phyloP scores from a whole-genome alignment of 2,329 filamentous ascomycete species.

The Stachybotrys chlorohalonatus region DNA sequence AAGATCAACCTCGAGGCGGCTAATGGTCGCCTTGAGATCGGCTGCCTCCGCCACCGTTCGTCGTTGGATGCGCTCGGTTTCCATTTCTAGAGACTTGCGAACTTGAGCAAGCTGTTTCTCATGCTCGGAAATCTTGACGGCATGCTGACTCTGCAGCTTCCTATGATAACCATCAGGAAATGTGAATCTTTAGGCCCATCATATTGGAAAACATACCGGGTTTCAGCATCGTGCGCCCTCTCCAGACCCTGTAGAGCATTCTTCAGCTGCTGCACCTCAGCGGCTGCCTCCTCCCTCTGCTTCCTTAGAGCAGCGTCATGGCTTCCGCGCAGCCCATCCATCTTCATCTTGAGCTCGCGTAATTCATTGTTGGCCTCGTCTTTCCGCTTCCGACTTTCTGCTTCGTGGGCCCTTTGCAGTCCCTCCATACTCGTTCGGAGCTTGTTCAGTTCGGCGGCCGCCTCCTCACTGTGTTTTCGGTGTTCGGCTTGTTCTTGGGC shows the following conservation, averaged over 20 bases:
- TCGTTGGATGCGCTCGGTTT: conserved; percentile 37
- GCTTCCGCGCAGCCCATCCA: conserved; percentile 12
- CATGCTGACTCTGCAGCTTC: conserved; percentile 10
- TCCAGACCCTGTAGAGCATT: conserved; percentile 64
- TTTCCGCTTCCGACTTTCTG: not conserved
- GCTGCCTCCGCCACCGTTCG: conserved; percentile 51
- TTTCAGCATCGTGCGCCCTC: conserved; percentile 58
- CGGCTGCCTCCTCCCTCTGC: conserved; percentile 22
- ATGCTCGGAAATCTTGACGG: conserved; percentile 5
- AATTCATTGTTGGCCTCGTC: conserved; percentile 15
- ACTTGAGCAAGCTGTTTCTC: conserved; percentile 28
- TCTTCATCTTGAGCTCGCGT: conserved; percentile 19
- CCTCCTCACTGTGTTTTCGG: conserved; percentile 52
- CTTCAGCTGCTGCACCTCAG: conserved; percentile 35
- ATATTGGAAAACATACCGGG: conserved; percentile 32
- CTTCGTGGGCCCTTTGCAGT: conserved; percentile 14
- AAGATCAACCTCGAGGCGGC: conserved; percentile 51
- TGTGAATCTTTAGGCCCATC: not conserved
- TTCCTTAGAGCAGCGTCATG: conserved; percentile 8
- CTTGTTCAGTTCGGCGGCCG: conserved; percentile 12
- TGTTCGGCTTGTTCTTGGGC: conserved; percentile 69
- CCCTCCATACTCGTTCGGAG: conserved; percentile 20
- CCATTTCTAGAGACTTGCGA: conserved; percentile 37
- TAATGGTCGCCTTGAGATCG: conserved; percentile 53
- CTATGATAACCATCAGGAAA: conserved; percentile 11